phyloP scores from a whole-genome alignment of 768 basidiomycete species.

The Suillus paluster region DNA sequence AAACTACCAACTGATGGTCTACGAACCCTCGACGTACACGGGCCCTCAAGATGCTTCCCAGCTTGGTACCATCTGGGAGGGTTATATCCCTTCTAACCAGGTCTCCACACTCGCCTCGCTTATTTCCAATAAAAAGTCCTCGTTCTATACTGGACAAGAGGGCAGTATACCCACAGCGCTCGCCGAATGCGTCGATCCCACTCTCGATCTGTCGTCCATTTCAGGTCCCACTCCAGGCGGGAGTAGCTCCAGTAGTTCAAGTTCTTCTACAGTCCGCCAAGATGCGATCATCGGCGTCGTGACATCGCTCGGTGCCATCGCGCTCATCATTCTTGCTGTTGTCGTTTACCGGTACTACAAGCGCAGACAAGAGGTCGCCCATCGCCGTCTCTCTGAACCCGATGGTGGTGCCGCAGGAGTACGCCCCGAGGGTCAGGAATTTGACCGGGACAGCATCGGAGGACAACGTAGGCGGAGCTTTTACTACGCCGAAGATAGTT shows the following conservation, averaged over 20 bases:
- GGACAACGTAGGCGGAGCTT: slow-evolving; percentile 77
- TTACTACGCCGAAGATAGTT: slow-evolving; percentile 86
- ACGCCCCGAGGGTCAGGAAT: slow-evolving; percentile 69
- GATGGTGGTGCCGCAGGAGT: slow-evolving; percentile 39
- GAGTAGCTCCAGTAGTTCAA: slow-evolving; percentile 26
- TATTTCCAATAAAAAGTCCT: slow-evolving; percentile 63
- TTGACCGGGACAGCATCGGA: slow-evolving; percentile 78
- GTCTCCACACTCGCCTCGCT: slow-evolving; percentile 67
- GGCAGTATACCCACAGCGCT: slow-evolving; percentile 54
- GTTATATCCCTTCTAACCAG: slow-evolving; percentile 59
- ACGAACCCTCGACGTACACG: slow-evolving; percentile 60
- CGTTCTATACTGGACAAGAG: slow-evolving; percentile 62
- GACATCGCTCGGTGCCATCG: slow-evolving; percentile 77
- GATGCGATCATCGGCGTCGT: slow-evolving; percentile 94
- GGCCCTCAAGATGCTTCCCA: slow-evolving; percentile 47
- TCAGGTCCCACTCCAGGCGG: slow-evolving; percentile 40
- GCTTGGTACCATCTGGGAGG: slow-evolving; percentile 74
- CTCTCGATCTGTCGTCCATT: slow-evolving; percentile 60
- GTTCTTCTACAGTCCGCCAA: slow-evolving; percentile 51
- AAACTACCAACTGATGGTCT: slow-evolving; percentile 69
- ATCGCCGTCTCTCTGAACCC: slow-evolving; percentile 71
- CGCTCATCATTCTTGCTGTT: slow-evolving; percentile 71
- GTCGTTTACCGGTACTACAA: slow-evolving; percentile 73
- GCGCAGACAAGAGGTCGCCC: slow-evolving; percentile 68
- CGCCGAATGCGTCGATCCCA: slow-evolving; percentile 70